These are phyloP conservation scores for Aspergillus cejpii DNA, from an alignment of 2,329 filamentous ascomycete genomes.

Conservation along the genomic window DNA sequence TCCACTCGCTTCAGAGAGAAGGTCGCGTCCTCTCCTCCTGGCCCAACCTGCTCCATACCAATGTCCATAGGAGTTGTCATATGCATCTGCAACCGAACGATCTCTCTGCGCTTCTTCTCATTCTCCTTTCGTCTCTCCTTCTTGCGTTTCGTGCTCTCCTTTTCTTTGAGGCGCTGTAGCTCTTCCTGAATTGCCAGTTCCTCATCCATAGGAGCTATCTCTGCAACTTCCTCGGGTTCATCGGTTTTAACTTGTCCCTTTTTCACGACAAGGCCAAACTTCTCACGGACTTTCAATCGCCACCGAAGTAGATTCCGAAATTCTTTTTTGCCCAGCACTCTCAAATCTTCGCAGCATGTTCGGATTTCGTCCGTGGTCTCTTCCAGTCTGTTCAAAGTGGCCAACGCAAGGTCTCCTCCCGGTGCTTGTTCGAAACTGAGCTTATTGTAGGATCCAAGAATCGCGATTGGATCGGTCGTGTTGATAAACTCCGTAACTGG, in stretches of 20 bases:
- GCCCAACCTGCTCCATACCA: conserved; percentile 77
- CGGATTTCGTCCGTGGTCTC: conserved; percentile 81
- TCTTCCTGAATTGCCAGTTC: conserved; percentile 87
- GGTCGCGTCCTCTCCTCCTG: conserved; percentile 71
- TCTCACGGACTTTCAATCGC: conserved; percentile 81
- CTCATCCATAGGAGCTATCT: conserved; percentile 87
- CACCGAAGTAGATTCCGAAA: conserved; percentile 86
- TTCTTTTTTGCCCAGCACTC: conserved; percentile 86
- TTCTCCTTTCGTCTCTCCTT: conserved; percentile 82
- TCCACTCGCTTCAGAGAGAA: conserved; percentile 80
- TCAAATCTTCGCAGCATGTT: conserved; percentile 72
- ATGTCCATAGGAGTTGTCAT: conserved; percentile 97
- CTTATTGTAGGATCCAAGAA: conserved; percentile 78
- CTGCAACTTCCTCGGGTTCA: conserved; percentile 65
- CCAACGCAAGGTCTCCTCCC: conserved; percentile 77
- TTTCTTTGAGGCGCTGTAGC: conserved; percentile 72
- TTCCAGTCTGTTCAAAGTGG: conserved; percentile 75
- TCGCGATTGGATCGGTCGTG: conserved; percentile 83
- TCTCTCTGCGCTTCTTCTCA: conserved; percentile 87
- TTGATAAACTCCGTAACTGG: conserved; percentile 90
- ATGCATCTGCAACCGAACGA: conserved; percentile 93
- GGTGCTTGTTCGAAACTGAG: conserved; percentile 73
- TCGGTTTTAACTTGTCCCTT: conserved; percentile 50
- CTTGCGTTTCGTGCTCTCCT: conserved; percentile 68
- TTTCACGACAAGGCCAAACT: conserved; percentile 79